Evolutionary conservation across 2,329 filamentous ascomycete genomes (phyloP).

Genomic region (Claviceps citrina): DNA sequence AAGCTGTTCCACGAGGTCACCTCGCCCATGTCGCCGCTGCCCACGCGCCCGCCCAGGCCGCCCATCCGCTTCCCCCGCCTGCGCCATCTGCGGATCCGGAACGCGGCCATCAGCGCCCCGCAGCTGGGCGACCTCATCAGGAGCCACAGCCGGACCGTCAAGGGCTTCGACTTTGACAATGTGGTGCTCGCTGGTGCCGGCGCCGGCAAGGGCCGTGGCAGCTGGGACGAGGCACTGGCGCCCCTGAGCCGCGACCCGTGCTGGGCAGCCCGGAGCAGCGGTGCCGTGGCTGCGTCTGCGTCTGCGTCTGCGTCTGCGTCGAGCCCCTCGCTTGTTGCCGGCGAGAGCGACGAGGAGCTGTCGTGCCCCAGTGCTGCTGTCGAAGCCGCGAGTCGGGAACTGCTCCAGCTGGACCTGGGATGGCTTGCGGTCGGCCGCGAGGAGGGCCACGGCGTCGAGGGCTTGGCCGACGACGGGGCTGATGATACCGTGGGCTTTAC

Average conservation of each 20-base stretch:
- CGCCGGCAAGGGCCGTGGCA: conserved; percentile 48
- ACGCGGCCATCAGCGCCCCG: conserved; percentile 52
- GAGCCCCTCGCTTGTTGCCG: conserved; percentile 19
- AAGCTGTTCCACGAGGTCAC: conserved; percentile 52
- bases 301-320: conserved; percentile 11
- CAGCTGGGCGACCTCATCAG: conserved; percentile 57
- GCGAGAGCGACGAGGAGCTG: conserved; percentile 23
- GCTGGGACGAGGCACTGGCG: conserved; percentile 70
- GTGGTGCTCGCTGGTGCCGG: conserved; percentile 55
- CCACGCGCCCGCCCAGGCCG: conserved; percentile 33
- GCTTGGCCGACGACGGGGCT: conserved; percentile 16
- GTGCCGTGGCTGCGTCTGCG: conserved; percentile 10
- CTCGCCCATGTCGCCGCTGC: conserved; percentile 47
- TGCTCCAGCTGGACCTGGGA: conserved; percentile 25
- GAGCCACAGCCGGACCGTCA: conserved; percentile 50
- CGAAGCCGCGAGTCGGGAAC: conserved; percentile 34
- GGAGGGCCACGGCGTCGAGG: conserved; percentile 17
- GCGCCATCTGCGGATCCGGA: conserved; percentile 54
- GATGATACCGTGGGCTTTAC: conserved; percentile 24
- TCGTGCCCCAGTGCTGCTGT: conserved; percentile 38
- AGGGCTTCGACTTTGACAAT: conserved; percentile 68
- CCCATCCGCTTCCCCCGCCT: conserved; percentile 53
- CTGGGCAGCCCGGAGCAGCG: conserved; percentile 17
- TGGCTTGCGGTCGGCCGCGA: conserved; percentile 22
- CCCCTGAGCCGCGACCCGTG: conserved; percentile 38